Evolutionary conservation across 2,329 filamentous ascomycete species (phyloP), one percentile per base, ranked within the genome.

Genomic region (Neurospora sp.): DNA sequence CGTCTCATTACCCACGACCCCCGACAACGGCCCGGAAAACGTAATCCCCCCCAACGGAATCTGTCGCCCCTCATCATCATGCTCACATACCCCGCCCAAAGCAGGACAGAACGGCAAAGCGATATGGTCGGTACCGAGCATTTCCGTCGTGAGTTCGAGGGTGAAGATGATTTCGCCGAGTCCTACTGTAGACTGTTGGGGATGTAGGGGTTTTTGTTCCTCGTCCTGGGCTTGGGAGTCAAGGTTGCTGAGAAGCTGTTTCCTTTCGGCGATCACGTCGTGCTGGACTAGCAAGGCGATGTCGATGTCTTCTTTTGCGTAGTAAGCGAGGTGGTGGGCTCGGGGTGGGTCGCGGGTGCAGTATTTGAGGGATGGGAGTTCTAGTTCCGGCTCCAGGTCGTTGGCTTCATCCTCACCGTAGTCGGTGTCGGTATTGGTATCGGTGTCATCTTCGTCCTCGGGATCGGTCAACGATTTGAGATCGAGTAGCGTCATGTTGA

Each of bases 111-210:
- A 62, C 52, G 52, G 52, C 3, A 62, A 9, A 36, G 52, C 8
- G 13, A 62, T 17, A 3, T 62, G 52, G 13, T 62, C 52, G 6
- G 28, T 62, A 17, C 52, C 52, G 8, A 62, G 70, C 69, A 73
- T 71, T 43, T 39, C 70, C 10, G 69, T 72, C n/a, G 67, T 68
- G 33, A 73, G 38, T 36, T 67, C 68, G 1, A 73, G 33, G 3
- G 71, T 62, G 19, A 73, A 73, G 15, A 73, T 36, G 15, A 73
- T 66, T n/a, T 68, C 72, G 7, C 70, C 70, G 3, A 67, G 68
- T n/a, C 19, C 23, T 19, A 52, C 46, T 5, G 43, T 11, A 0
- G 58, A 38, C 19, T 23, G 19, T 23, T 23, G 19, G 19, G 19
- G 19, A 23, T 23, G 19, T 23, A 42, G n/a, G 1, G 42, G 52